phyloP scores from a whole-genome alignment of 2,329 filamentous ascomycete species.

The Diaporthe vexans region DNA sequence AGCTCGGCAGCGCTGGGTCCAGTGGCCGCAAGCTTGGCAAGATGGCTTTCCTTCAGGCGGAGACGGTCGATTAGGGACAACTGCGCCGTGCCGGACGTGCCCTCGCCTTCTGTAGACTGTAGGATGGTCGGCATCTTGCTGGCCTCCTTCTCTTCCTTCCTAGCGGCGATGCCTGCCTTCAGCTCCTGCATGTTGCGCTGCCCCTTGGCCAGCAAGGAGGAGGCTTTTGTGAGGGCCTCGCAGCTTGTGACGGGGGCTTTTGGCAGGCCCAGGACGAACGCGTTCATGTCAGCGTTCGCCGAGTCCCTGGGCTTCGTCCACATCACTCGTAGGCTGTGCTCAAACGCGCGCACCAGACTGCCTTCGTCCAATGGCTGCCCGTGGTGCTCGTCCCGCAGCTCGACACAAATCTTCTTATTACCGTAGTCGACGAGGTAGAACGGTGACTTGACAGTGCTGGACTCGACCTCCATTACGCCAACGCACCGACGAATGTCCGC shows the following conservation, averaged over 20 bases:
- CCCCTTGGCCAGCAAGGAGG: conserved; percentile 74
- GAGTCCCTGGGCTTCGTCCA: conserved; percentile 55
- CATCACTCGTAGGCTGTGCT: conserved; percentile 61
- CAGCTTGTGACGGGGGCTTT: conserved; percentile 66
- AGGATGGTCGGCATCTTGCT: conserved; percentile 48
- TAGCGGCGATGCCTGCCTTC: conserved; percentile 70
- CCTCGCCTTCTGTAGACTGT: conserved; percentile 56
- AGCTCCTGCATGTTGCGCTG: conserved; percentile 78
- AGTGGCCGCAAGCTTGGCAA: conserved; percentile 57
- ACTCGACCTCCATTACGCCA: conserved; percentile 66
- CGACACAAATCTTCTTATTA: conserved; percentile 70
- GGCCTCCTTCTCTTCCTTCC: conserved; percentile 61
- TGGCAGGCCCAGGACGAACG: conserved; percentile 71
- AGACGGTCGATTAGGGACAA: conserved; percentile 83
- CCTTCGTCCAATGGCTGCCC: conserved; percentile 62
- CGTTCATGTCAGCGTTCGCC: conserved; percentile 51
- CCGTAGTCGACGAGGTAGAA: conserved; percentile 63
- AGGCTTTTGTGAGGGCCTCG: conserved; percentile 65
- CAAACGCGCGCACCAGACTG: conserved; percentile 68
- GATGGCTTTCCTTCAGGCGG: conserved; percentile 75
- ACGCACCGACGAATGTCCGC: conserved; percentile 77
- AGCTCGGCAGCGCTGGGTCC: conserved; percentile 69
- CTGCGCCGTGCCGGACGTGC: conserved; percentile 53
- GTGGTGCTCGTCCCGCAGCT: conserved; percentile 60
- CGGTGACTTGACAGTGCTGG: conserved; percentile 17